Conservation (phyloP, 2,329 filamentous ascomycete species). For the Thelonectria olida region DNA sequence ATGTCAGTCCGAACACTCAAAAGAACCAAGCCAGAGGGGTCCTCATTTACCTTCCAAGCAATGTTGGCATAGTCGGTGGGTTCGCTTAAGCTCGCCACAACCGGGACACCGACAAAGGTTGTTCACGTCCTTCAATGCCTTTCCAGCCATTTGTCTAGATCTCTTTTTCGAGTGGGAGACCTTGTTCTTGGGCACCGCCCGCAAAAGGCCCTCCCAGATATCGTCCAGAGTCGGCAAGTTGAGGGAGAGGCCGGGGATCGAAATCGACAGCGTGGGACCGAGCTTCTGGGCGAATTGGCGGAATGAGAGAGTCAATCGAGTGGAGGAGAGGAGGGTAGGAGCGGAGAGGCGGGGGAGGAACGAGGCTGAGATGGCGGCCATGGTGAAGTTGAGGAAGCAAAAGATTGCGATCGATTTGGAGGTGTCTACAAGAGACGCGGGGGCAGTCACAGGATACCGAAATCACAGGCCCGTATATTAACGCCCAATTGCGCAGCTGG, state of each 20-base stretch:
- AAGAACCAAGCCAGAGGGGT: not conserved
- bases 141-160: slow-evolving; percentile 93
- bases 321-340: slow-evolving; percentile 50
- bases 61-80: slow-evolving; percentile 87
- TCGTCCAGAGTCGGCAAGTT: slow-evolving; percentile 70
- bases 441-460: not conserved
- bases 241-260: slow-evolving; percentile 68
- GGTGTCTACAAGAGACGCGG: not conserved
- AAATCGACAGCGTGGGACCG: slow-evolving; percentile 64
- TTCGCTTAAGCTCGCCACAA: slow-evolving; percentile 87
- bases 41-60: slow-evolving; percentile 79
- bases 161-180: slow-evolving; percentile 96
- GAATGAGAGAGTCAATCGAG: slow-evolving; percentile 55
- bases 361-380: slow-evolving; percentile 56
- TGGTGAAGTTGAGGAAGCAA: slow-evolving; percentile 41
- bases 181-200: slow-evolving; percentile 98
- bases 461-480: not conserved
- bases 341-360: slow-evolving; percentile 66
- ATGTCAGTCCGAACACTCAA: slow-evolving; percentile 19
- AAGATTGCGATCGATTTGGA: slow-evolving; percentile 16
- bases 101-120: slow-evolving; percentile 87
- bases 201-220: slow-evolving; percentile 92
- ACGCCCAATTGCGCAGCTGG: slow-evolving; percentile 17
- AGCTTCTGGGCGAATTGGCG: slow-evolving; percentile 57
- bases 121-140: slow-evolving; percentile 91